Evolutionary conservation across 164 flowering plant species (phyloP).

Genomic region (Vitis amurensis): DNA sequence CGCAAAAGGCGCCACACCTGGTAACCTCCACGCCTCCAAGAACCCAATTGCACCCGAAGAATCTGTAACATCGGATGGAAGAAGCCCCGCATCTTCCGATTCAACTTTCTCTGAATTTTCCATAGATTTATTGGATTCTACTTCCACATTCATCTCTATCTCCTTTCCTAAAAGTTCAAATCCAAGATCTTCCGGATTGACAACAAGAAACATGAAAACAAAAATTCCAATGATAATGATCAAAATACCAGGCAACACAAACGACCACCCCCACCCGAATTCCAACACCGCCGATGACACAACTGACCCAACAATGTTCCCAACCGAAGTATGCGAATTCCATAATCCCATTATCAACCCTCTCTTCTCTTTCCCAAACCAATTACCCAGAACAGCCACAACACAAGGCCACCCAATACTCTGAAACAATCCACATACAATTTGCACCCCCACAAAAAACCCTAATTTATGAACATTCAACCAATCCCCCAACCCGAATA

Average conservation of each 20-base stretch:
- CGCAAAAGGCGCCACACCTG: constrained; percentile 87
- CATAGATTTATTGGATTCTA: not conserved
- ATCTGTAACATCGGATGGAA: constrained; percentile 30
- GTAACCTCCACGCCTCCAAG: constrained; percentile 90
- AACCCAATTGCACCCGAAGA: constrained; percentile 73
- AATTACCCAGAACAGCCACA: constrained; percentile 86
- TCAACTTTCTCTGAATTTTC: constrained; percentile 38
- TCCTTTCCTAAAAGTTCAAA: constrained; percentile 43
- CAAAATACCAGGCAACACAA: constrained; percentile 71
- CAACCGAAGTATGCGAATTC: constrained; percentile 88
- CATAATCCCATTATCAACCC: constrained; percentile 97
- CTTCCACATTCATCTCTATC: constrained; percentile 50
- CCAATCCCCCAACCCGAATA: constrained; percentile 84
- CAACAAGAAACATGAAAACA: constrained; percentile 70
- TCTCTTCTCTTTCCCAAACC: constrained; percentile 86
- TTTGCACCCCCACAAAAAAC: constrained; percentile 61
- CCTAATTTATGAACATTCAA: constrained; percentile 55
- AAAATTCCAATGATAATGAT: constrained; percentile 55
- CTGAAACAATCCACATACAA: constrained; percentile 81
- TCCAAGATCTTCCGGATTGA: constrained; percentile 66
- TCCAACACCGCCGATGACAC: constrained; percentile 77
- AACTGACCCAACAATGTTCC: constrained; percentile 81
- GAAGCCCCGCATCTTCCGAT: constrained; percentile 48
- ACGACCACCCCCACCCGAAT: constrained; percentile 99
- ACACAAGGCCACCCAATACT: constrained; percentile 97